Percentiles rank a stretch among this genome's conserved stretches.
Evolutionary conservation across 2,329 filamentous ascomycete genomes (phyloP).

Genomic region (Pestalotiopsis sp.): DNA sequence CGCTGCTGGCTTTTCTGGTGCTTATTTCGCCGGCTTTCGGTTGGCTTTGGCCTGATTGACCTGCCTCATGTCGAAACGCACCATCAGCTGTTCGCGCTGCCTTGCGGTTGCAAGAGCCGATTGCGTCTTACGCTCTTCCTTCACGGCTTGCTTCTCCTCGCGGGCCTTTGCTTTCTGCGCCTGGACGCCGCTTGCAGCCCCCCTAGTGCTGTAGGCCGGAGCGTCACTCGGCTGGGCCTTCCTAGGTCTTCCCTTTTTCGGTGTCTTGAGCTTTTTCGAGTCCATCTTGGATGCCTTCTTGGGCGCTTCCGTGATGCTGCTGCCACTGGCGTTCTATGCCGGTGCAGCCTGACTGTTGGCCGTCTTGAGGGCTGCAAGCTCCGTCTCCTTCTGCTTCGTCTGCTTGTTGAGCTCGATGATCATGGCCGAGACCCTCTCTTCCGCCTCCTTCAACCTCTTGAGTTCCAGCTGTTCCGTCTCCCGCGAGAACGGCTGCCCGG

Average conservation of each 20-base stretch:
- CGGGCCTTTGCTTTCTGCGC: neutral
- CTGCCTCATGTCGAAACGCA: neutral
- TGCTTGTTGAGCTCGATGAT: conserved; percentile 59
- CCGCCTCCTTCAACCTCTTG: conserved; percentile 63
- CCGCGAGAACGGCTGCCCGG: conserved; percentile 72
- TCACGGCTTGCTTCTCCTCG: neutral
- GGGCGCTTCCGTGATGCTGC: neutral
- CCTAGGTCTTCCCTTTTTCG: conserved; percentile 12
- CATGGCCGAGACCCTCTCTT: conserved; percentile 65
- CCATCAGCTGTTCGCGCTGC: conserved; percentile 7
- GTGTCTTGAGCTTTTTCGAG: conserved; percentile 24
- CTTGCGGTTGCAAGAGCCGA: neutral
- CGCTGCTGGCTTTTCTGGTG: neutral
- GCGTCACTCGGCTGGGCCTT: neutral
- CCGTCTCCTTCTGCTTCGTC: conserved; percentile 66
- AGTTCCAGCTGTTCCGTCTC: conserved; percentile 69
- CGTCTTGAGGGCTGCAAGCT: conserved; percentile 62
- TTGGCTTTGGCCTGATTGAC: neutral
- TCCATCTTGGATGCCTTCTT: too few species aligned
- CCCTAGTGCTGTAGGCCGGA: conserved; percentile 1
- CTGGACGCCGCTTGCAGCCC: neutral
- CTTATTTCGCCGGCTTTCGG: neutral
- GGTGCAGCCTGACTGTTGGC: conserved; percentile 46
- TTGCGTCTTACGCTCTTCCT: neutral
- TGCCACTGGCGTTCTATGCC: conserved; percentile 9